Evolutionary conservation across 805 yeast species (phyloP), one percentile per base, ranked within the genome.

Genomic region (Ogataea pini): DNA sequence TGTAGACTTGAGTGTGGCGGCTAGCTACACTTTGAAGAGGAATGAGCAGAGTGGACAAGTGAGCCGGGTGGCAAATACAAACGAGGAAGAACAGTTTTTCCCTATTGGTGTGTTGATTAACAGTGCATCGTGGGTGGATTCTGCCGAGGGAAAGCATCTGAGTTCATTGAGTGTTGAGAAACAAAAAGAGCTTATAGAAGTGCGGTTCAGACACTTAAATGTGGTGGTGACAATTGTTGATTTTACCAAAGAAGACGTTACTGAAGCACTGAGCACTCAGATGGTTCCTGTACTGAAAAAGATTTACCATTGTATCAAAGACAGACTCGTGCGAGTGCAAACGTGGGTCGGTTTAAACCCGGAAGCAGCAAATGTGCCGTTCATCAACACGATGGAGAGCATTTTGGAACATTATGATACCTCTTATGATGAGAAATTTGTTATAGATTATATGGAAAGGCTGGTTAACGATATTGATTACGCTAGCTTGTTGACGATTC

Each of bases 341-440:
- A 59, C 75, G 0, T 75, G 78, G 78, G 63, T 66, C 2, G 78
- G 77, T 2, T 56, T 72, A 12, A 63, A 66, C 8, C 43, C 49
- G 4, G 14, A 34, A 17, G 20, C 37, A 17, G 54, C 19, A 20
- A 32, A 8, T 42, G 62, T 16, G 54, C 67, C 3, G 54, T 31
- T 62, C 25, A 38, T 72, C 2, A 65, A 67, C 42, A 60, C 72
- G 7, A 72, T 73, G 73, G 54, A 67, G 1, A 63, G 66, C 38
- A 64, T 67, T 19, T 33, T 60, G 19, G 22, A 49, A 4, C 24
- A 38, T 16, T 40, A 25, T n/a, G 25, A 19, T 14, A n/a, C 40
- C 6, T 41, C 36, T 4, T 47, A 41, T 24, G 46, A 48, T 18
- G 9, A 48, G 5, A 31, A 17, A 2, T 42, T 55, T 17, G 48